A percentile compares a stretch with the other conserved stretches of the same genome.
These are phyloP conservation scores for Ceratocystis lukuohia DNA, from an alignment of 2,329 filamentous ascomycete species.

Conservation along the genomic window DNA sequence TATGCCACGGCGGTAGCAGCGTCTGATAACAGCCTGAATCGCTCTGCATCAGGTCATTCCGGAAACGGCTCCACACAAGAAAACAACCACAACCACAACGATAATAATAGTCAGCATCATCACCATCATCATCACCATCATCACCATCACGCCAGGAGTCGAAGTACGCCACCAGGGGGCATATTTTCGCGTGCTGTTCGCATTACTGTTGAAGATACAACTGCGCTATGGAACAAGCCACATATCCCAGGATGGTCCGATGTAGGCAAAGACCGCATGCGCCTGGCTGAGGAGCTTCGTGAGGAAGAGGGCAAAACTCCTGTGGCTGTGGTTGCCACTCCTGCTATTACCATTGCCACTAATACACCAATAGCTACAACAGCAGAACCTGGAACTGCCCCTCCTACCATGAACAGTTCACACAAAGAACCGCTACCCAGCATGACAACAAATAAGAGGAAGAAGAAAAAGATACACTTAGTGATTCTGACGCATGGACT, in stretches of 20 bases:
- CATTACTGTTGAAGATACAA: constrained; percentile 75
- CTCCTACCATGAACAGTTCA: constrained; percentile 22
- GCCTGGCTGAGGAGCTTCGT: constrained; percentile 19
- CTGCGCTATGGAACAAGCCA: constrained; percentile 85
- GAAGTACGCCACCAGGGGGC: constrained; percentile 38
- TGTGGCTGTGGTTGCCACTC: constrained; percentile 6
- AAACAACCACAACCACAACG: constrained; percentile 39
- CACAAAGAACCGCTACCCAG: neutral
- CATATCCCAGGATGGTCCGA: constrained; percentile 55
- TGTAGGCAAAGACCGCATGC: constrained; percentile 25
- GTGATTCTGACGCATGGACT: constrained; percentile 88
- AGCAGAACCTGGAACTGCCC: constrained; percentile 9
- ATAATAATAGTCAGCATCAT: constrained; percentile 47
- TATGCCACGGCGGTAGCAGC: constrained; percentile 31
- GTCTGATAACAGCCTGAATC: constrained; percentile 24
- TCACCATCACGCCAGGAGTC: constrained; percentile 23
- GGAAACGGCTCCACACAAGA: constrained; percentile 4
- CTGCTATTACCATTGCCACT: neutral
- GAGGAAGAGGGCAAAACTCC: constrained; percentile 10
- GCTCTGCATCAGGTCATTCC: neutral
- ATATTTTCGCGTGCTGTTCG: constrained; percentile 72
- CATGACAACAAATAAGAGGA: constrained; percentile 28
- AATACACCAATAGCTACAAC: neutral
- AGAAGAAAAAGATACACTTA: constrained; percentile 70
- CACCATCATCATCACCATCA: constrained; percentile 49